phyloP scores from a whole-genome alignment of 805 yeast species.

The Hanseniaspora occidentalis region DNA sequence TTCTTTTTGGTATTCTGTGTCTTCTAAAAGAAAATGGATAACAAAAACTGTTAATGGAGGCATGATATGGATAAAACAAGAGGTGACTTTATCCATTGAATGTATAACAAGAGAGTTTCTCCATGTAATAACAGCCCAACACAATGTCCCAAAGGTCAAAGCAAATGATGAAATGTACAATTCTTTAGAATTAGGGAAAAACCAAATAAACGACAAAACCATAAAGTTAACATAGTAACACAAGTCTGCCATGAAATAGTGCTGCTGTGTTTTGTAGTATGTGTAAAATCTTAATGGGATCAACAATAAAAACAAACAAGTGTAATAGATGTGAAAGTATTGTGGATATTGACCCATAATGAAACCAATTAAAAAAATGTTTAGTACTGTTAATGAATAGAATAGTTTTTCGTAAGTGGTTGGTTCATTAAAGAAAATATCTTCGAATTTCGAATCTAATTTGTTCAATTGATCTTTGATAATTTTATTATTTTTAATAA shows the following conservation, averaged over 20 bases:
- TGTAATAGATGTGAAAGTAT: conserved; percentile 65
- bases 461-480: not conserved
- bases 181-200: conserved; percentile 58
- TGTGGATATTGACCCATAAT: conserved; percentile 69
- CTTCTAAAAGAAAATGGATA: conserved; percentile 64
- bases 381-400: conserved; percentile 59
- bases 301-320: conserved; percentile 43
- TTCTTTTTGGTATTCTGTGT: conserved; percentile 31
- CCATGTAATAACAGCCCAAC: conserved; percentile 95
- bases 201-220: conserved; percentile 65
- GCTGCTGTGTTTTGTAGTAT: conserved; percentile 66
- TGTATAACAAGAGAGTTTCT: conserved; percentile 86
- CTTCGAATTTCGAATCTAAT: not conserved
- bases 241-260: conserved; percentile 81
- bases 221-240: conserved; percentile 82
- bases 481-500: not conserved
- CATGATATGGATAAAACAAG: conserved; percentile 78
- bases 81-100: conserved; percentile 82
- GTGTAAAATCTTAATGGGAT: conserved; percentile 81
- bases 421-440: conserved; percentile 25
- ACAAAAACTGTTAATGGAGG: conserved; percentile 86
- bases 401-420: conserved; percentile 63
- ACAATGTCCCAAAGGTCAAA: conserved; percentile 74
- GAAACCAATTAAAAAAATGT: conserved; percentile 60
- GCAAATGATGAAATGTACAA: conserved; percentile 78